Evolutionary conservation across 345 rosid genomes (phyloP), one percentile per base, ranked within the genome.

Genomic region (Atalantia buxifolia): DNA sequence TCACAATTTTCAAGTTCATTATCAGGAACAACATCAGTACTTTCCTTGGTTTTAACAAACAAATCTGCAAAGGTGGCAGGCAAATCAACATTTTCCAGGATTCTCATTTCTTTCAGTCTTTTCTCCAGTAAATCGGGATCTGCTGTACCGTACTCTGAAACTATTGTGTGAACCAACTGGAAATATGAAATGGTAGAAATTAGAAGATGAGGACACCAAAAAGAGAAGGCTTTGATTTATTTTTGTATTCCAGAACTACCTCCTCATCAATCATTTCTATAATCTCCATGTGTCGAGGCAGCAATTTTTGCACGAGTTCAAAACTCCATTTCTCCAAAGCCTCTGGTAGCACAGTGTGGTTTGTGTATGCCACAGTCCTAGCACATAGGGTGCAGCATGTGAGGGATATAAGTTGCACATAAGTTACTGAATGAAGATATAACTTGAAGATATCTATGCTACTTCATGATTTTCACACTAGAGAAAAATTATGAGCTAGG

Each of bases 271-370:
- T 89, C 89, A 76, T 86, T 89, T 92, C 93, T 55, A 92, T 92
- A 62, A 92, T 92, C 89, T 89, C 92, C 68, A 89, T 85, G 75
- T 91, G 94, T 28, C 97, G 91, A 74, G 97, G 97, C 30, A 92
- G 85, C 82, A 92, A 64, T 77, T 91, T 88, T 85, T 86, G 87
- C 97, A 91, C 86, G 57, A 92, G 93, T 77, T 89, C 97, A 69
- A 92, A 84, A 81, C 94, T 92, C 97, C 97, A 92, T 83, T 92
- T 92, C 89, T 92, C 97, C 85, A 91, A 73, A 33, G 97, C 97
- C 87, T 92, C 97, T 9, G 97, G 97, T 79, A 92, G 79, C 68
- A 92, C 94, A 66, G 97, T 92, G 74, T 92, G 97, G 86, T 92
- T 92, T 70, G 97, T 92, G 85, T 92, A 92, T 60, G 97, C 97